Evolutionary conservation across 2,329 filamentous ascomycete genomes (phyloP), one percentile per base, ranked within the genome.

Genomic region (Phialophora chinensis): DNA sequence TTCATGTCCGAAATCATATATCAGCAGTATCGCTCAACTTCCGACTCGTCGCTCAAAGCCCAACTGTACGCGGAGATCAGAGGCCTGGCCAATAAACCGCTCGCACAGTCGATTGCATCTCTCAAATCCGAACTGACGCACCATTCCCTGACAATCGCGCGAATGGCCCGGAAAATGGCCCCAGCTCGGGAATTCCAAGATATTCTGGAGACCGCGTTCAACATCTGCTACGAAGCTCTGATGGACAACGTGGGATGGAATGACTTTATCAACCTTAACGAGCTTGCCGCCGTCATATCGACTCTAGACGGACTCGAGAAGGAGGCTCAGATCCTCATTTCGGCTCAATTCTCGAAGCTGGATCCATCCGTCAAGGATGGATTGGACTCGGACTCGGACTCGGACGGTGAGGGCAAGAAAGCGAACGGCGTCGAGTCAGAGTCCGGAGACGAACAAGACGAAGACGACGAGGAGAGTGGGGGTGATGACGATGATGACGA

Each of bases 61-160:
- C 14, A 54, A 17, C 49, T 62, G 25, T 62, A 52, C 59, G 3
- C 14, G 17, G 59, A 62, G 59, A 62, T 62, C 25, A 54, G 44
- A 12, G 20, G 59, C 59, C 49, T 62, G 47, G 54, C 59, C 49
- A 20, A 62, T 8, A 53, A 11, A 29, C 27, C 27, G 7, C 59
- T 62, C 25, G 59, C 59, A 17, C 59, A n/a, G 17, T 53, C 47
- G 3, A 29, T 62, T 25, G 25, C 59, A 10, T 12, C 59, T 23
- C 44, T 54, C 35, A 62, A 62, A 44, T 62, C 59, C 14, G 49
- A 54, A n/a, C 49, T 62, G 7, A 54, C 35, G 49, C 59, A 62
- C 49, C 49, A 62, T 42, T 27, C 27, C 8, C 27, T 38, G 1
- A 54, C 49, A 7, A 35, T 54, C 8, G 59, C 59, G n/a, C 35